Percentiles rank a stretch among this genome's conserved stretches.
phyloP scores from a whole-genome alignment of 306 rosid species.

The Dicorynia guianensis region DNA sequence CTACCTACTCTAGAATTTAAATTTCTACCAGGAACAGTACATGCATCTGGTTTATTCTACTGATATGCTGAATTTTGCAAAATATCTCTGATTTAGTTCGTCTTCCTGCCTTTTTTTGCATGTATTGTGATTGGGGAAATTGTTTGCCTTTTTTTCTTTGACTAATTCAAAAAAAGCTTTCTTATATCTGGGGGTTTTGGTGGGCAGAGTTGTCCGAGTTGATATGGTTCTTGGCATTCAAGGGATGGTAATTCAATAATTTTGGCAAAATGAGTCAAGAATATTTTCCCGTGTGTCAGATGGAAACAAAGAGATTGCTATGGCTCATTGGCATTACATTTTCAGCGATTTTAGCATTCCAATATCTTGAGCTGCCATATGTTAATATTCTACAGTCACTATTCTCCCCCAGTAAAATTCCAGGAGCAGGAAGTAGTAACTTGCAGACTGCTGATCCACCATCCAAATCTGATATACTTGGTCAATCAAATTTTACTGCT shows the following conservation, averaged over 20 bases:
- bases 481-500: slow-evolving; percentile 43
- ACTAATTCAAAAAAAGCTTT: not conserved
- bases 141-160: slow-evolving; percentile 8
- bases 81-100: not conserved
- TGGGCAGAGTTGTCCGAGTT: slow-evolving; percentile 49
- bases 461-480: slow-evolving; percentile 32
- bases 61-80: slow-evolving; percentile 26
- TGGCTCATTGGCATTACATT: slow-evolving; percentile 61
- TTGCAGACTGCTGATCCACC: slow-evolving; percentile 42
- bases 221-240: slow-evolving; percentile 46
- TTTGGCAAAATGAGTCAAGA: slow-evolving; percentile 66
- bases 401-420: slow-evolving; percentile 42
- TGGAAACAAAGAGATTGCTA: slow-evolving; percentile 59
- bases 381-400: slow-evolving; percentile 44
- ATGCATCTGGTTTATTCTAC: slow-evolving; percentile 2
- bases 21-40: too few species aligned
- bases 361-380: slow-evolving; percentile 62
- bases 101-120: not conserved
- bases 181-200: slow-evolving; percentile 39
- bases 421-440: slow-evolving; percentile 33
- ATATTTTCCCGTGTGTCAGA: slow-evolving; percentile 46
- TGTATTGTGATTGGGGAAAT: not conserved
- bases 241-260: slow-evolving; percentile 17
- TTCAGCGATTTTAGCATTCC: slow-evolving; percentile 59
- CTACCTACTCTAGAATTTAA: slow-evolving; percentile 9